A percentile compares a stretch with the other conserved stretches of the same genome.
Evolutionary conservation across 805 yeast genomes (phyloP).

Genomic region (Candida nitratophila): DNA sequence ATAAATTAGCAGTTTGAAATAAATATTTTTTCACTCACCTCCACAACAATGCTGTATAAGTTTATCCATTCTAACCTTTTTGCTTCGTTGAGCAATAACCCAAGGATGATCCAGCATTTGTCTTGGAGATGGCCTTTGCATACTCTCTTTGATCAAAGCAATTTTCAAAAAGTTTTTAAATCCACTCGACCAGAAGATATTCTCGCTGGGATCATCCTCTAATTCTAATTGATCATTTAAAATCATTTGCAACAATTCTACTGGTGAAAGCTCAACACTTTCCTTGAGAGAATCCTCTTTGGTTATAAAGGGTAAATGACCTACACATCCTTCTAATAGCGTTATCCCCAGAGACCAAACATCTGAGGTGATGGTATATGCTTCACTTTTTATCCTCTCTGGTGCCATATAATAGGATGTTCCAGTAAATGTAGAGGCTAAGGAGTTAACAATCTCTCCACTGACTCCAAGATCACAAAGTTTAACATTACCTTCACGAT

Average conservation of each 20-base stretch:
- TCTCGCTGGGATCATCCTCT: constrained; percentile 67
- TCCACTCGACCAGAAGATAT: constrained; percentile 73
- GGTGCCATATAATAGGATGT: constrained; percentile 99
- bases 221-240: constrained; percentile 77
- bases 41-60: constrained; percentile 75
- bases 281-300: constrained; percentile 29
- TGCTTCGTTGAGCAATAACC: constrained; percentile 70
- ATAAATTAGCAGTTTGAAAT: no score
- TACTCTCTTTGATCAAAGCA: constrained; percentile 74
- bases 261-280: constrained; percentile 57
- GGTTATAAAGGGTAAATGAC: constrained; percentile 68
- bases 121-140: constrained; percentile 82
- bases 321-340: constrained; percentile 85
- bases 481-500: constrained; percentile 73
- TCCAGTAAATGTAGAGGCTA: constrained; percentile 95
- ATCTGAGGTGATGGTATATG: constrained; percentile 91
- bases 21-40: background rate
- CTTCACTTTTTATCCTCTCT: constrained; percentile 91
- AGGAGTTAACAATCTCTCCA: constrained; percentile 91
- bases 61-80: constrained; percentile 77
- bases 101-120: constrained; percentile 94
- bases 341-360: constrained; percentile 96
- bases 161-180: constrained; percentile 78
- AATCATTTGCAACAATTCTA: constrained; percentile 76
- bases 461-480: constrained; percentile 97